A percentile compares a stretch with the other conserved stretches of the same genome.
These are phyloP conservation scores for Aspergillus heteromorphus DNA, from an alignment of 495 filamentous ascomycete genomes.

Conservation along the genomic window DNA sequence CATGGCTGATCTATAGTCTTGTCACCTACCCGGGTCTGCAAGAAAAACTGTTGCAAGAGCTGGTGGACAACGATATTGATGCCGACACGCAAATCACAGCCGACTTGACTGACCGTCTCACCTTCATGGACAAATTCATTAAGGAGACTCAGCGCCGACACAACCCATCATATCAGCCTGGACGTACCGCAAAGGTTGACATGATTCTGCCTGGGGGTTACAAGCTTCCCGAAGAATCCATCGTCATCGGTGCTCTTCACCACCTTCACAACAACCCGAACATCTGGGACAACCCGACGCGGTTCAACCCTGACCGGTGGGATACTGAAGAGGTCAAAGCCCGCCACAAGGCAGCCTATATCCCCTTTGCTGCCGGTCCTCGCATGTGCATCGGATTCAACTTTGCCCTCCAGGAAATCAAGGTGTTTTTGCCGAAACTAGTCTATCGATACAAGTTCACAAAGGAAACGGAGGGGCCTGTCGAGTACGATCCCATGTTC, in stretches of 20 bases:
- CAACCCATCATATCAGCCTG: constrained; percentile 53
- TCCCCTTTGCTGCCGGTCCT: constrained; percentile 48
- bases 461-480: constrained; percentile 29
- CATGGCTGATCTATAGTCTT: constrained; percentile 49
- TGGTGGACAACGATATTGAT: constrained; percentile 40
- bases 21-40: constrained; percentile 47
- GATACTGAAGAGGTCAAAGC: constrained; percentile 41
- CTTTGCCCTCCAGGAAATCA: constrained; percentile 52
- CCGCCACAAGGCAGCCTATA: constrained; percentile 37
- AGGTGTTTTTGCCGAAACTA: constrained; percentile 45
- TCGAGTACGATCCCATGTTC: constrained; percentile 54
- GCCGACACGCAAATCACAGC: constrained; percentile 21
- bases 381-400: constrained; percentile 54
- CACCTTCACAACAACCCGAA: constrained; percentile 49
- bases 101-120: constrained; percentile 37
- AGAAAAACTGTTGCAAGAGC: constrained; percentile 46
- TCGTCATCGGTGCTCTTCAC: constrained; percentile 44
- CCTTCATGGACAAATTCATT: constrained; percentile 49
- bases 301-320: constrained; percentile 54
- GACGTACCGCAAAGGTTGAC: constrained; percentile 45
- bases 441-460: constrained; percentile 49
- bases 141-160: constrained; percentile 54
- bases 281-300: constrained; percentile 44
- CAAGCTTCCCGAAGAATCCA: constrained; percentile 34
- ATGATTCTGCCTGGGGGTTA: constrained; percentile 53